phyloP scores from a whole-genome alignment of 176 grass and related monocot genomes.

The Lolium rigidum region DNA sequence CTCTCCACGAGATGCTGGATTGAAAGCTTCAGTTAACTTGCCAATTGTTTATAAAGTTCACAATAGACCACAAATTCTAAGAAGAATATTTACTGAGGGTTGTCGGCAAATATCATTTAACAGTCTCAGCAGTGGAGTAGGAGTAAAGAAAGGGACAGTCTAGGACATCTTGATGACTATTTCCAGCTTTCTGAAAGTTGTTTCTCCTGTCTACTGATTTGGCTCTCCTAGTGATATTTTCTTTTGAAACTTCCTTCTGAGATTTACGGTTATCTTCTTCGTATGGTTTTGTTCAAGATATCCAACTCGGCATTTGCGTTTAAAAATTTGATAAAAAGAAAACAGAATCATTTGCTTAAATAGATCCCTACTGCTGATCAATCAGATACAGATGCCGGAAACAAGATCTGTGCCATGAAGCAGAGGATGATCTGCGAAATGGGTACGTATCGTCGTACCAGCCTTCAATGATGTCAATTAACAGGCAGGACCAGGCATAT shows the following conservation, averaged over 20 bases:
- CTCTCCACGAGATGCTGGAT: background rate
- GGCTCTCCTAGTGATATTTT: background rate
- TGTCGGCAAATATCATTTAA: slow-evolving; percentile 30
- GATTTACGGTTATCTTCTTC: background rate
- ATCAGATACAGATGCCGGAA: background rate
- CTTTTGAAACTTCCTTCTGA: background rate
- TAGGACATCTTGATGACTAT: background rate
- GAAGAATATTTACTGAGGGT: background rate
- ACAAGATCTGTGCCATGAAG: background rate
- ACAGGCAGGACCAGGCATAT: slow-evolving; percentile 17
- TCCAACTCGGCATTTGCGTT: background rate
- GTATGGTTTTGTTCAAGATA: background rate
- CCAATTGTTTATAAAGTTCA: background rate
- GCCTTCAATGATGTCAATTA: slow-evolving; percentile 12
- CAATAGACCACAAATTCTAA: background rate
- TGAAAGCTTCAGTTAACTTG: background rate
- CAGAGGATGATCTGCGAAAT: background rate
- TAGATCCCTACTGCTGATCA: background rate
- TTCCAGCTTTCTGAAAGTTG: background rate
- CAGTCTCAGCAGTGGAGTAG: background rate
- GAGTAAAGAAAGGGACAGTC: background rate
- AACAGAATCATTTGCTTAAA: background rate
- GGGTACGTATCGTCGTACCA: background rate
- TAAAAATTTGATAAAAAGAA: background rate
- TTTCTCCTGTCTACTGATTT: background rate